Conservation (phyloP, 2,329 filamentous ascomycete species). For the Botryotinia calthae region DNA sequence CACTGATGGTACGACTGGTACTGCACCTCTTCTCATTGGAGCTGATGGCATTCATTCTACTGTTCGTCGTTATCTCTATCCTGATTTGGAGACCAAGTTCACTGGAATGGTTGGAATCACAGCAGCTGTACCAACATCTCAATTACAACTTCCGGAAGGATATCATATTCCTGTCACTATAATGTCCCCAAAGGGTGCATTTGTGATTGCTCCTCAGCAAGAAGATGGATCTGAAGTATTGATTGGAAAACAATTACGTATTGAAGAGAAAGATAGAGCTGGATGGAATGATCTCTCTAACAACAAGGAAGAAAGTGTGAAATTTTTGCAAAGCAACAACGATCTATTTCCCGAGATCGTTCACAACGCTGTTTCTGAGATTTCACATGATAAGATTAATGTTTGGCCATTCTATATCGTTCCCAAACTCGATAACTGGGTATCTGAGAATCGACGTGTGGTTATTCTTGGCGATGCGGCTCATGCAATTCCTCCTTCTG, state of each 20-base stretch:
- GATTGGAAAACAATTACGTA: conserved; percentile 46
- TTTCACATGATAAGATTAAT: conserved; percentile 40
- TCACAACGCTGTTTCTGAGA: conserved; percentile 40
- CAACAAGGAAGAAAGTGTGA: conserved; percentile 42
- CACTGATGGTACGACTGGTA: conserved; percentile 44
- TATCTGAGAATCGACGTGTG: conserved; percentile 39
- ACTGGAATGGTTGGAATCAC: conserved; percentile 46
- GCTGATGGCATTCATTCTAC: conserved; percentile 60
- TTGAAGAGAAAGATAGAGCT: conserved; percentile 41
- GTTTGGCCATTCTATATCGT: conserved; percentile 48
- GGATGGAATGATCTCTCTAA: conserved; percentile 44
- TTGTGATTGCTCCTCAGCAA: conserved; percentile 51
- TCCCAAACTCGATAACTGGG: conserved; percentile 45
- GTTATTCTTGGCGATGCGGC: conserved; percentile 50
- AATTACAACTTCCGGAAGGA: conserved; percentile 25
- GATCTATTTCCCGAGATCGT: conserved; percentile 42
- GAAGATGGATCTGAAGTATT: conserved; percentile 49
- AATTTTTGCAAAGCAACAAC: conserved; percentile 40
- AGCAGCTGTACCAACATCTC: conserved; percentile 30
- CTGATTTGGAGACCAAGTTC: conserved; percentile 49
- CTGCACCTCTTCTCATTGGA: conserved; percentile 50
- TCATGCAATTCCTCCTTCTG: conserved; percentile 49
- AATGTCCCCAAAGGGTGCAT: conserved; percentile 42
- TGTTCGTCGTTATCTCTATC: conserved; percentile 51
- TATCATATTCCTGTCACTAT: conserved; percentile 30